phyloP scores from a whole-genome alignment of 2,329 filamentous ascomycete genomes.

The Microsporum ferrugineum region DNA sequence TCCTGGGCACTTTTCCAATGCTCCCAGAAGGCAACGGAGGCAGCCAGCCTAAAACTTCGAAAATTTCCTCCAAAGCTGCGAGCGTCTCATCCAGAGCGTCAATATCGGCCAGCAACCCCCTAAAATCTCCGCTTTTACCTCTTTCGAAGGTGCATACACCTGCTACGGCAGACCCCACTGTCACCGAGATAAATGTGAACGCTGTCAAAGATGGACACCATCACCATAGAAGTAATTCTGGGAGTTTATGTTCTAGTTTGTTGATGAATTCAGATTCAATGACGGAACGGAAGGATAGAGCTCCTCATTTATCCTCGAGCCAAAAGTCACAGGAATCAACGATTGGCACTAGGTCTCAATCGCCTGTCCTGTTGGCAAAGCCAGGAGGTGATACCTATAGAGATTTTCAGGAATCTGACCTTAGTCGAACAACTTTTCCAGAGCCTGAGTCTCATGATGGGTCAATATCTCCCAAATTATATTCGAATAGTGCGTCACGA shows the following conservation, averaged over 20 bases:
- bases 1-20: slow-evolving; percentile 22
- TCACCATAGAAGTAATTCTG: slow-evolving; percentile 24
- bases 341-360: slow-evolving; percentile 21
- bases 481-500: slow-evolving; percentile 15
- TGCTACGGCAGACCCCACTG: slow-evolving; percentile 34
- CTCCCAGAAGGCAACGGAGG: slow-evolving; percentile 20
- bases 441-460: slow-evolving; percentile 3
- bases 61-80: slow-evolving; percentile 31
- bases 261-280: slow-evolving; percentile 22
- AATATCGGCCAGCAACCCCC: slow-evolving; percentile 25
- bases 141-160: slow-evolving; percentile 26
- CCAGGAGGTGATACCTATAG: not conserved
- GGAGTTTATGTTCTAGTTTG: slow-evolving; percentile 23
- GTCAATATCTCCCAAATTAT: not conserved
- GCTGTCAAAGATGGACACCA: slow-evolving; percentile 22
- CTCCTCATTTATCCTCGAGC: slow-evolving; percentile 21
- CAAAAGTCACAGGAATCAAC: slow-evolving; percentile 24
- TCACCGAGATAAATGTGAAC: slow-evolving; percentile 37
- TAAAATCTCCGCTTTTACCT: slow-evolving; percentile 30
- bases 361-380: slow-evolving; percentile 25
- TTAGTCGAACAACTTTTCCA: not conserved
- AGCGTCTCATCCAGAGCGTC: slow-evolving; percentile 35
- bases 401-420: not conserved
- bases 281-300: slow-evolving; percentile 23
- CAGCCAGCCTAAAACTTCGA: slow-evolving; percentile 25